A percentile compares a stretch with the other conserved stretches of the same genome.
phyloP scores from a whole-genome alignment of 148 eudicot genomes.

The Simmondsia chinensis region DNA sequence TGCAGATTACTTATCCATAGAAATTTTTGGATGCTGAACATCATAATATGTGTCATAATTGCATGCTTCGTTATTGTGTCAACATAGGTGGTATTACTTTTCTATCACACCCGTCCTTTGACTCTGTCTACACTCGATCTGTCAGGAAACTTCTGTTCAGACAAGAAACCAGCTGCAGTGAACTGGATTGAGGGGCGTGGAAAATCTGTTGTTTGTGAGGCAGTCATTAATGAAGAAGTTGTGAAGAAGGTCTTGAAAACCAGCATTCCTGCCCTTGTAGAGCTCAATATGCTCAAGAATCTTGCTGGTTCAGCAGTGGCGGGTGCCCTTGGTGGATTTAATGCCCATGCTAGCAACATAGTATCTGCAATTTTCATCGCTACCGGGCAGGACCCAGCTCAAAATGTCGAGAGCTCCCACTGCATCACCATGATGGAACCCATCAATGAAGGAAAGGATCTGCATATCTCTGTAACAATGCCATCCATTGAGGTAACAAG shows the following conservation, averaged over 20 bases:
- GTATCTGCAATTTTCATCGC: constrained; percentile 73
- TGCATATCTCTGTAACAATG: constrained; percentile 83
- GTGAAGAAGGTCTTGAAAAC: constrained; percentile 69
- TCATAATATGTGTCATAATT: no score
- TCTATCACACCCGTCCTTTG: background rate
- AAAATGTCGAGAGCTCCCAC: constrained; percentile 78
- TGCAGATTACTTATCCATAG: no score
- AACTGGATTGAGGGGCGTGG: constrained; percentile 93
- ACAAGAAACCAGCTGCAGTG: constrained; percentile 82
- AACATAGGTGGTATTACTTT: no score
- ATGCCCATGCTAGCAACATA: constrained; percentile 80
- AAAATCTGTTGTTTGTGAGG: constrained; percentile 85
- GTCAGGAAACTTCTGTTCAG: constrained; percentile 75
- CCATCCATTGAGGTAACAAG: constrained; percentile 68
- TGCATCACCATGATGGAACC: constrained; percentile 97
- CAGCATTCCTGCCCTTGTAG: constrained; percentile 54
- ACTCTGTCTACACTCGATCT: background rate
- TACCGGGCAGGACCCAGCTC: constrained; percentile 93
- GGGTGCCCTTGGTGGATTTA: constrained; percentile 86
- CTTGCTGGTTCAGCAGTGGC: constrained; percentile 81
- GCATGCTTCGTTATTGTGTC: no score
- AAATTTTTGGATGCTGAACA: no score
- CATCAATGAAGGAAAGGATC: constrained; percentile 65
- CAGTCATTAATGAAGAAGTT: constrained; percentile 61
- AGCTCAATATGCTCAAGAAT: constrained; percentile 82